Conservation (phyloP, 768 basidiomycete genomes). For the Cyathus striatus region DNA sequence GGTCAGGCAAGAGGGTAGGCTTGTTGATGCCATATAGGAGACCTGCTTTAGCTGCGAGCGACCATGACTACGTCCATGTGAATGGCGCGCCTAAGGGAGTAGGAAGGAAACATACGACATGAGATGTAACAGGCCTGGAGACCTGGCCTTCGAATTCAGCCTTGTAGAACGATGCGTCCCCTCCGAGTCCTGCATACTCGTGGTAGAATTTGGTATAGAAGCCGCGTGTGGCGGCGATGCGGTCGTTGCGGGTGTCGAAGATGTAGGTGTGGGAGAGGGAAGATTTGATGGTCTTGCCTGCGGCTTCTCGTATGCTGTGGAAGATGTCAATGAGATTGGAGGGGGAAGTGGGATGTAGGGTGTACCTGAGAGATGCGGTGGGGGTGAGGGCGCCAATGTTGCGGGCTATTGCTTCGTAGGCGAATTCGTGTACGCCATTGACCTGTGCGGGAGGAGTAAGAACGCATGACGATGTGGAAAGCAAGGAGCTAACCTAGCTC, state of each 20-base stretch:
- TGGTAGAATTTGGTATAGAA: conserved; percentile 56
- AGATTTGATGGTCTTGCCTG: conserved; percentile 79
- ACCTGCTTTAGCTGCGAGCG: conserved; percentile 69
- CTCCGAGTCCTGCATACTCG: conserved; percentile 77
- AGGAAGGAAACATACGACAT: not conserved
- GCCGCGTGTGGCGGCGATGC: conserved; percentile 58
- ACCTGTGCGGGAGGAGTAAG: too few relatives aligned
- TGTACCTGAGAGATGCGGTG: conserved; percentile 77
- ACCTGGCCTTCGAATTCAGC: conserved; percentile 60
- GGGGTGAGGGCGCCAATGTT: conserved; percentile 69
- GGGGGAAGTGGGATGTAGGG: conserved; percentile 1
- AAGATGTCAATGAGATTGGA: not conserved
- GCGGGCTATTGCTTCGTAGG: conserved; percentile 79
- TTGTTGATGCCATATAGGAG: conserved; percentile 57
- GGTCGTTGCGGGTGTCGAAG: conserved; percentile 73
- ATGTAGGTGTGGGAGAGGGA: conserved; percentile 74
- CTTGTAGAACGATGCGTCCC: conserved; percentile 76
- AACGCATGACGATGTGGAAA: conserved; percentile 27
- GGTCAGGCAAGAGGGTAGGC: conserved; percentile 66
- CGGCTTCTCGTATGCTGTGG: conserved; percentile 74
- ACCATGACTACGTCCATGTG: conserved; percentile 55
- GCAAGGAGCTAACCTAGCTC: conserved; percentile 40
- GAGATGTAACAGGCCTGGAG: conserved; percentile 41
- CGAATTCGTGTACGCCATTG: conserved; percentile 65
- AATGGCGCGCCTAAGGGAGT: too few relatives aligned